Base-by-base conservation (phyloP, 2,329 filamentous ascomycete species). In the Myrmaecium sp. region DNA sequence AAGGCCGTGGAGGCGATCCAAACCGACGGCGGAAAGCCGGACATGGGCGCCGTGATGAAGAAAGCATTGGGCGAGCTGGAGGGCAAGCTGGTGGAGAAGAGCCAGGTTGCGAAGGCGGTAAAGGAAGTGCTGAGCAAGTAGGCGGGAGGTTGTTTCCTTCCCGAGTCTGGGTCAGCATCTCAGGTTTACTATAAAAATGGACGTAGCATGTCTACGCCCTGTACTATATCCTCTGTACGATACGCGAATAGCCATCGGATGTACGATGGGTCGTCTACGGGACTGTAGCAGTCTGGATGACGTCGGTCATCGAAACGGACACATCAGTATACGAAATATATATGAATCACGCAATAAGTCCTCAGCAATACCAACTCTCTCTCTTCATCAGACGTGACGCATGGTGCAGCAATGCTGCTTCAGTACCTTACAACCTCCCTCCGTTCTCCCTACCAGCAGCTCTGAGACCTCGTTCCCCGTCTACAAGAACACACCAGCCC, bases 11-110 rank as follows among this genome's bases (percentile, higher is more conserved):
- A 60, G 15, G 57, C 54, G 17, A 49, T 68, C 30, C 61, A 57
- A 40, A 52, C 49, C 15, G 60, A 60, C 12, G 63, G 59, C 18
- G 40, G 40, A 20, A 68, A 69, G 46, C 42, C 57, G 9, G 47
- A 60, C 25, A 50, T 72, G 34, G 71, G 74, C 4, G 60, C 67
- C 30, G 61, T 75, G 6, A 66, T 82, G 63, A 76, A 70, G 56
- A 60, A 54, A 33, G 47, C 27, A 52, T 52, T 22, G 57, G 60
- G 16, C 5, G 62, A 55, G 4, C 51, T 79, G 15, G 66, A 71
- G 31, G 74, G 68, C 18, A 73, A 72, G 51, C 60, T 66, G 20
- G 62, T 78, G 18, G 68, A 81, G 43, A 69, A 62, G 50, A 62
- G 60, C 27, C 60, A 66, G 36, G 53, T 83, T 25, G 64, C 62